phyloP scores from a whole-genome alignment of 163 green algal species.

The Volvox carteri region DNA sequence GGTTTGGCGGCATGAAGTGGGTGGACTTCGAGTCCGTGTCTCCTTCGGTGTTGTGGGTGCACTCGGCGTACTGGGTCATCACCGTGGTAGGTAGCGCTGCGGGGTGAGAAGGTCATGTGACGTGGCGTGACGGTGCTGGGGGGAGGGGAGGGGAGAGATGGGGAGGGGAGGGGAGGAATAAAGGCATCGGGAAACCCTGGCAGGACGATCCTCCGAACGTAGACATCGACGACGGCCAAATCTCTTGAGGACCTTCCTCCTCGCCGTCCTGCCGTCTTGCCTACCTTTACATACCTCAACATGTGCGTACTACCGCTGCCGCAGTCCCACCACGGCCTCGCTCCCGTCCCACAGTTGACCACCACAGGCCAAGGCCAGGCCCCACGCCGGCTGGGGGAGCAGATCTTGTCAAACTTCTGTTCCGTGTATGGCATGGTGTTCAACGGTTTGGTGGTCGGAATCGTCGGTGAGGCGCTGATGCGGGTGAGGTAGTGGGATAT shows the following conservation, averaged over 20 bases:
- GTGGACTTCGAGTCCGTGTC: neutral
- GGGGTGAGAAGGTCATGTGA: neutral
- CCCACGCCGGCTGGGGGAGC: slow-evolving; percentile 32
- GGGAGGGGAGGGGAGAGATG: neutral
- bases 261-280: neutral
- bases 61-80: slow-evolving; percentile 32
- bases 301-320: no score
- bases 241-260: no score
- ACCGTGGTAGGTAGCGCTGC: slow-evolving; percentile 1
- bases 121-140: neutral
- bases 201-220: no score
- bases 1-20: slow-evolving; percentile 23
- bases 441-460: slow-evolving; percentile 47
- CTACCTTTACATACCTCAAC: neutral
- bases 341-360: slow-evolving; percentile 43
- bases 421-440: slow-evolving; percentile 51
- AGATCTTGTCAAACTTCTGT: slow-evolving; percentile 47
- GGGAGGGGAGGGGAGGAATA: neutral
- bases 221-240: no score
- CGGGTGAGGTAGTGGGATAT: slow-evolving; percentile 1
- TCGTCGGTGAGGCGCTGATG: slow-evolving; percentile 26
- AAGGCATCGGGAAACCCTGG: neutral
- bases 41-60: neutral
- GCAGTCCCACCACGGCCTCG: neutral
- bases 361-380: slow-evolving; percentile 49